Conservation (phyloP, 306 rosid species). For the Alnus glutinosa region DNA sequence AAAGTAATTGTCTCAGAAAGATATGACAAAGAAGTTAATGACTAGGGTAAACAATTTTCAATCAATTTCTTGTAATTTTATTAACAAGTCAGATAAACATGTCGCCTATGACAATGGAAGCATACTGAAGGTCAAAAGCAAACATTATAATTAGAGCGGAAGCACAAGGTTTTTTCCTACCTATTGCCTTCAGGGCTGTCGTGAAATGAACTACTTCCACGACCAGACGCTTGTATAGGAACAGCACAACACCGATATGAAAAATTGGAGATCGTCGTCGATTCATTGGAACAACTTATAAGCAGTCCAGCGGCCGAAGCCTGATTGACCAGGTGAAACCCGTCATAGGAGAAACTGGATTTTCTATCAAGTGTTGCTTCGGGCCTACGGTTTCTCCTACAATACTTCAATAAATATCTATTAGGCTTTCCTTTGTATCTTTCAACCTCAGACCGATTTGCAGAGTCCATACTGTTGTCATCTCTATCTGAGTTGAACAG, state of each 20-base stretch:
- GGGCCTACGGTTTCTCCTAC: constrained; percentile 39
- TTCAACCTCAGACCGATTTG: constrained; percentile 30
- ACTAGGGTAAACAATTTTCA: not conserved
- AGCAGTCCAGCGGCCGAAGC: constrained; percentile 16
- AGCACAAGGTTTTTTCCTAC: constrained; percentile 21
- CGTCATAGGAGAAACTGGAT: constrained; percentile 1
- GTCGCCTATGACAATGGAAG: not conserved
- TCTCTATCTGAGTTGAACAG: constrained; percentile 30
- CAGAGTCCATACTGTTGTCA: constrained; percentile 39
- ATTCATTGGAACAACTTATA: constrained; percentile 24
- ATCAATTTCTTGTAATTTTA: not conserved
- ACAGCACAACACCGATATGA: constrained; percentile 25
- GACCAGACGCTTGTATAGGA: constrained; percentile 27
- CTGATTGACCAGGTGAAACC: constrained; percentile 21
- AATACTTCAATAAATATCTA: constrained; percentile 50
- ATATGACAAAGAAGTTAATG: not conserved
- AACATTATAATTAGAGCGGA: not conserved
- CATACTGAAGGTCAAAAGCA: constrained; percentile 5
- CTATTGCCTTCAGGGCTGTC: constrained; percentile 21
- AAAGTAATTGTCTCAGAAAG: not conserved
- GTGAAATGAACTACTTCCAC: constrained; percentile 24
- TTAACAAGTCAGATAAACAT: not conserved
- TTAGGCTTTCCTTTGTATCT: constrained; percentile 32
- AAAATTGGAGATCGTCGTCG: constrained; percentile 18
- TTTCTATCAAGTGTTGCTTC: constrained; percentile 20